Percentiles rank a stretch among this genome's conserved stretches.
phyloP scores from a whole-genome alignment of 225 moss, liverwort and hornwort genomes.

The Rhytidiadelphus loreus region DNA sequence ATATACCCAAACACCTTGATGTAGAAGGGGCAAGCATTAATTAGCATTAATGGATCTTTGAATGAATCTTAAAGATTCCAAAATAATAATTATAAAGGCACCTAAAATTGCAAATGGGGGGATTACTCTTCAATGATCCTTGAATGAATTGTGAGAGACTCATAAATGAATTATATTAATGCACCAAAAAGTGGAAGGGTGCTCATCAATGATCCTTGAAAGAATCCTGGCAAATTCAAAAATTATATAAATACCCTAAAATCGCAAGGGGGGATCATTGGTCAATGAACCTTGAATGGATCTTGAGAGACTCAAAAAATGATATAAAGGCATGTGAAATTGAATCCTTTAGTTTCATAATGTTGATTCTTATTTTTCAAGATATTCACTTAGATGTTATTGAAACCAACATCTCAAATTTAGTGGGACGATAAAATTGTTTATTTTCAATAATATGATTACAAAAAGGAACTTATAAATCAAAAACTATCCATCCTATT shows the following conservation, averaged over 20 bases:
- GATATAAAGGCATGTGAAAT: rapidly evolving
- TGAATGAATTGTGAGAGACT: too few species aligned
- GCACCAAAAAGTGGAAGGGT: rapidly evolving
- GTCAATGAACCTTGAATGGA: background rate
- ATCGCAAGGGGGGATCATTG: too few species aligned
- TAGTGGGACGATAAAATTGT: background rate
- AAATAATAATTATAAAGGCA: rapidly evolving
- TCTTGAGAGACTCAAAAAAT: rapidly evolving
- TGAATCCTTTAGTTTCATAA: background rate
- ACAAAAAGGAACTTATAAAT: background rate
- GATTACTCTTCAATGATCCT: too few species aligned
- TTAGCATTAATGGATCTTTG: background rate
- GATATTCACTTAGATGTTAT: background rate
- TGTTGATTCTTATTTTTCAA: background rate
- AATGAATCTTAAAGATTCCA: background rate
- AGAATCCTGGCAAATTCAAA: background rate
- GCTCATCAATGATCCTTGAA: background rate
- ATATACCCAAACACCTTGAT: rapidly evolving
- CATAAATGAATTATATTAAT: background rate
- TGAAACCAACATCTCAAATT: background rate
- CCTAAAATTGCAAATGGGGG: background rate
- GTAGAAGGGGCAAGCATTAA: rapidly evolving
- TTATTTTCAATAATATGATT: background rate
- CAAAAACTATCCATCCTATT: background rate
- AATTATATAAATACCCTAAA: too few species aligned